Evolutionary conservation across 2,329 filamentous ascomycete species (phyloP).

Genomic region (Nothophoma quercina): DNA sequence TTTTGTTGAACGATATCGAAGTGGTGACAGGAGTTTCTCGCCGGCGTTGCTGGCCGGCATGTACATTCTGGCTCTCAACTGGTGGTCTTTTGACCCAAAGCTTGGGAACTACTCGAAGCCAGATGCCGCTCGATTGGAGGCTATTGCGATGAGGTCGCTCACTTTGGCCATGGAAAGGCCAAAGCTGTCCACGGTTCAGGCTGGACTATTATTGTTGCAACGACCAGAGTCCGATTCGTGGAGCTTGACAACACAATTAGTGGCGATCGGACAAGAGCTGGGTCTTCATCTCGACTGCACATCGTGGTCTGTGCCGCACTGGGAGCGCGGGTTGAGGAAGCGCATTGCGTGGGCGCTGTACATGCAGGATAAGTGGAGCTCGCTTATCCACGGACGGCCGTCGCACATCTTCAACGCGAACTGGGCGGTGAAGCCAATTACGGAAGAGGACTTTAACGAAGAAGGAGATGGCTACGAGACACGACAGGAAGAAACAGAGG

Average conservation of each 20-base stretch:
- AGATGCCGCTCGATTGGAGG: constrained; percentile 76
- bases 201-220: constrained; percentile 76
- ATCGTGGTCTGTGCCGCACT: constrained; percentile 83
- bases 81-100: constrained; percentile 79
- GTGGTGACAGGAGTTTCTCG: constrained; percentile 75
- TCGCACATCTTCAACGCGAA: constrained; percentile 75
- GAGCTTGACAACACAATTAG: constrained; percentile 84
- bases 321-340: constrained; percentile 86
- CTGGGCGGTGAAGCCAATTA: constrained; percentile 78
- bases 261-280: constrained; percentile 85
- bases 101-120: constrained; percentile 71
- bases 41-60: constrained; percentile 80
- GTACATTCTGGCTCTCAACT: constrained; percentile 86
- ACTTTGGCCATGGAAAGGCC: constrained; percentile 80
- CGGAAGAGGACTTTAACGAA: constrained; percentile 74
- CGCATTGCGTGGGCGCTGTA: constrained; percentile 90
- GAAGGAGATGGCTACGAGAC: constrained; percentile 63
- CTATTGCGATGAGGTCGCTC: constrained; percentile 75
- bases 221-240: constrained; percentile 80
- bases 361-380: constrained; percentile 94
- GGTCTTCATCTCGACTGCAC: constrained; percentile 89
- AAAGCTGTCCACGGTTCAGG: constrained; percentile 82
- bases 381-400: constrained; percentile 82
- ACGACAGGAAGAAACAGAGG: constrained; percentile 56
- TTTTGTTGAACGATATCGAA: constrained; percentile 79